Conservation (phyloP, 129 eudicot species). For the Apium graveolens region DNA sequence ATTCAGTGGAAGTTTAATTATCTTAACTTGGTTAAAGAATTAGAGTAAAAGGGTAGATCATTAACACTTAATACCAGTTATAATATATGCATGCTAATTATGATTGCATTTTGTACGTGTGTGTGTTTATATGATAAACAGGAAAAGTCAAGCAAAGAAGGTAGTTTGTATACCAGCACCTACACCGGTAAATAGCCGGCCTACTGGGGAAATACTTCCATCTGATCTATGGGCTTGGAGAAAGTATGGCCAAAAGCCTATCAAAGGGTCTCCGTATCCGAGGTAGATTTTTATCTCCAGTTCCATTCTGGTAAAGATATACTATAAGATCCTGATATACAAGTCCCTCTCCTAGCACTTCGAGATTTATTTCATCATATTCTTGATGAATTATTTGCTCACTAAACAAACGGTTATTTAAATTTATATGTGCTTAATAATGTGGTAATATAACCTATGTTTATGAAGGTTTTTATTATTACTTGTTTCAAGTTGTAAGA, state of each 20-base stretch:
- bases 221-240: slow-evolving; percentile 99
- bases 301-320: neutral
- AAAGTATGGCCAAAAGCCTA: slow-evolving; percentile 94
- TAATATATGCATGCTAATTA: neutral
- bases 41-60: no score
- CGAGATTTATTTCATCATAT: neutral
- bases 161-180: slow-evolving; percentile 99
- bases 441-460: neutral
- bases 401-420: neutral
- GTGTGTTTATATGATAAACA: neutral
- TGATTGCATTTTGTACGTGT: neutral
- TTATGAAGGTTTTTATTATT: neutral
- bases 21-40: neutral
- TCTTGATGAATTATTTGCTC: neutral
- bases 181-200: slow-evolving; percentile 81
- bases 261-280: slow-evolving; percentile 98
- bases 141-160: slow-evolving; percentile 94
- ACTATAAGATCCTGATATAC: neutral
- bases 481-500: neutral
- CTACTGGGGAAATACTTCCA: slow-evolving; percentile 86
- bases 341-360: neutral
- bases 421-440: neutral
- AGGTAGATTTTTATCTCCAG: slow-evolving; percentile 40
- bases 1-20: neutral
- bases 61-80: neutral